Base-by-base conservation (phyloP, 1,139 yeast genomes). In the Yamadazyma spencermartinsiae region DNA sequence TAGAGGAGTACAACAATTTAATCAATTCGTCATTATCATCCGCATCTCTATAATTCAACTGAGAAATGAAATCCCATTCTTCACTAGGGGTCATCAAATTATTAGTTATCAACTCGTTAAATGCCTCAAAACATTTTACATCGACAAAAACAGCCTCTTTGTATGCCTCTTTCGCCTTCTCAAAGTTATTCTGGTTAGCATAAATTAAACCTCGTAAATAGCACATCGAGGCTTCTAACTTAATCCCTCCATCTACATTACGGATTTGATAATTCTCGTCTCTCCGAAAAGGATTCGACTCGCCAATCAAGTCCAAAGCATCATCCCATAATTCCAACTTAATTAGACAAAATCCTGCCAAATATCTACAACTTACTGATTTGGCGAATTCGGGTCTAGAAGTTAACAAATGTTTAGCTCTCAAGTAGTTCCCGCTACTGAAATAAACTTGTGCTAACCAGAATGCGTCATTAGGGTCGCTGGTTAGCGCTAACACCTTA, bases 381-480 rank as follows among this genome's bases (percentile, higher is more conserved):
- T 65, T 66, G 44, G 67, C 73, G 42, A 45, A 72, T 36, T 63
- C 69, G 0, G 72, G 65, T 39, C 63, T 63, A 24, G 67, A 58
- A 8, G 76, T 63, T 24, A 78, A 58, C 35, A 90, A 62, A 49
- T 81, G 82, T 40, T 87, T 78, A 2, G 96, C 97, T 31, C 97
- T 70, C 28, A 84, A 75, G 57, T 79, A 89, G 55, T 86, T 80
- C 10, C 94, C 92, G 44, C 80, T 75, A 37, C 75, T 68, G 59
- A 81, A 87, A 56, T 85, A 82, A 2, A 86, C 95, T 61, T 92
- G 96, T 0, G 96, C 97, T 31, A 92, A 70, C 97, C 98, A 92
- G 59, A 89, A 90, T 11, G 97, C 97, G 60, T 92, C 98, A 53
- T 85, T 86, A 12, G 96, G 85, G 54, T 90, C 97, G 45, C 79